A percentile compares a stretch with the other conserved stretches of the same genome.
Conservation (phyloP, 768 basidiomycete species). For the Pulveroboletus sp. region DNA sequence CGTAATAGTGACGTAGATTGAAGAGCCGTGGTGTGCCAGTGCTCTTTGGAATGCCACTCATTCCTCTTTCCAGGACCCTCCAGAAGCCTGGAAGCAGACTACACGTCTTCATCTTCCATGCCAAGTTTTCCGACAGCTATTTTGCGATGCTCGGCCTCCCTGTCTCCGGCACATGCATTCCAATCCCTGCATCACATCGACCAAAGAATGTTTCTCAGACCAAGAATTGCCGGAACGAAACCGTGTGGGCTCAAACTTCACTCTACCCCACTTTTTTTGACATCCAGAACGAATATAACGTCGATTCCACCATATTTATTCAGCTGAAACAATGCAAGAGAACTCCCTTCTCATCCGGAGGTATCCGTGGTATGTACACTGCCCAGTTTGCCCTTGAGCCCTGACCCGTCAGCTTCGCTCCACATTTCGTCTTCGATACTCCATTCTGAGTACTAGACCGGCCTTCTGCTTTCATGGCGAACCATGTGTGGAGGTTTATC, state of each 20-base stretch:
- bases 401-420: conserved; percentile 5
- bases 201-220: not conserved
- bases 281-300: conserved; percentile 58
- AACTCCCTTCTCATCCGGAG: conserved; percentile 27
- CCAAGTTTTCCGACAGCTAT: conserved; percentile 46
- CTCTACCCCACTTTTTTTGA: conserved; percentile 41
- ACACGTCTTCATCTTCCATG: conserved; percentile 35
- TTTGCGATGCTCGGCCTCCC: conserved; percentile 45
- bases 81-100: not conserved
- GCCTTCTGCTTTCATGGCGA: conserved; percentile 34
- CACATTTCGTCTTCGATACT: conserved; percentile 33
- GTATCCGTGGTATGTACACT: conserved; percentile 1
- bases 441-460: conserved; percentile 37
- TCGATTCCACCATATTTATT: conserved; percentile 43
- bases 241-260: conserved; percentile 32
- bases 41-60: not conserved
- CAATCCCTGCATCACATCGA: too few species aligned
- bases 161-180: conserved; percentile 40
- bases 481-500: conserved; percentile 17
- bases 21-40: not conserved
- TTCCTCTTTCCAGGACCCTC: not conserved
- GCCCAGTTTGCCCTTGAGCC: not conserved
- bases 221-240: conserved; percentile 30
- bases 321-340: conserved; percentile 38
- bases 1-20: not conserved